Percentiles rank a stretch among this genome's conserved stretches.
Conservation (phyloP, 108 stramenopile genomes). For the Skeletonema marinoi region DNA sequence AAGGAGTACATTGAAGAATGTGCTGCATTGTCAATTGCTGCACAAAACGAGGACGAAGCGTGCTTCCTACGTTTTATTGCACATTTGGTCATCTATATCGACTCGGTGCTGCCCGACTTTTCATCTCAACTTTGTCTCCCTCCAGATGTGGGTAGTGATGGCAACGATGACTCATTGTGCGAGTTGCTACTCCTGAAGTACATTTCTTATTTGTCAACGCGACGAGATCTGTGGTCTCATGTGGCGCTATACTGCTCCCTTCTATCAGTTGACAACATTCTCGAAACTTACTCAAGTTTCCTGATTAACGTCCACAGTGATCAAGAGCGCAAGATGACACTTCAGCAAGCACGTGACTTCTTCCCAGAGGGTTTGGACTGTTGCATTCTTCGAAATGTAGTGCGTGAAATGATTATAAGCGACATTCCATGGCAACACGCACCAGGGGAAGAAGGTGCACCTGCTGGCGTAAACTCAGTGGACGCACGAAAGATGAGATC, state of each 20-base stretch:
- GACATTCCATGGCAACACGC: conserved; percentile 39
- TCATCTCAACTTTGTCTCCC: conserved; percentile 26
- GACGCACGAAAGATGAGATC: conserved; percentile 58
- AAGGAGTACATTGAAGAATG: conserved; percentile 41
- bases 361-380: conserved; percentile 50
- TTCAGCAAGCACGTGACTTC: conserved; percentile 61
- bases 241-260: conserved; percentile 70
- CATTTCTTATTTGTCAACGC: conserved; percentile 17
- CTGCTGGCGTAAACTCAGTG: conserved; percentile 22
- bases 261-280: conserved; percentile 52
- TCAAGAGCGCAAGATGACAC: conserved; percentile 55
- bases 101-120: conserved; percentile 40
- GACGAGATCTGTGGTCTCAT: conserved; percentile 55
- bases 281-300: conserved; percentile 59
- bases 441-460: conserved; percentile 45
- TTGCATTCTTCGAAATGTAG: conserved; percentile 54
- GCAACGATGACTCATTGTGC: conserved; percentile 9
- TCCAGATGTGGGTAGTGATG: conserved; percentile 1
- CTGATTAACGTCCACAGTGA: conserved; percentile 52
- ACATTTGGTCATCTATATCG: conserved; percentile 45
- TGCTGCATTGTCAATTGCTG: conserved; percentile 22
- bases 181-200: conserved; percentile 37
- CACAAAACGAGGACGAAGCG: conserved; percentile 19
- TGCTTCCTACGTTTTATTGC: conserved; percentile 37
- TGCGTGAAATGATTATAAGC: conserved; percentile 47